Percentiles rank a stretch among this genome's conserved stretches.
Evolutionary conservation across 768 basidiomycete genomes (phyloP).

Genomic region (Agrocybe praecox): DNA sequence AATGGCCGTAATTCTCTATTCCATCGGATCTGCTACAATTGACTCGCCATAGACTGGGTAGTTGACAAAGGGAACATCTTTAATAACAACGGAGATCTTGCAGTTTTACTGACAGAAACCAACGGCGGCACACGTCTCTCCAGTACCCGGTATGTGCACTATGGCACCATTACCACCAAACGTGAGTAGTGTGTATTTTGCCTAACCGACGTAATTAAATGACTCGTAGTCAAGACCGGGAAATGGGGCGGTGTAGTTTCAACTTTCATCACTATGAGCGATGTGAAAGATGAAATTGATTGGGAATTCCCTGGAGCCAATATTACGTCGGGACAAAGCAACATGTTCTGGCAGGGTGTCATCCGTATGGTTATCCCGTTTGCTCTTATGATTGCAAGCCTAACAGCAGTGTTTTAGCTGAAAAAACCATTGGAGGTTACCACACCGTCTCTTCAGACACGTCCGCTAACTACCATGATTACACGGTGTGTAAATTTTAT

Average conservation of each 20-base stretch:
- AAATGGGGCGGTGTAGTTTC: conserved; percentile 82
- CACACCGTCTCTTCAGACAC: conserved; percentile 60
- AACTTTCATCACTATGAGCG: conserved; percentile 85
- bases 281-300: conserved; percentile 85
- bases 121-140: conserved; percentile 81
- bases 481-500: conserved; percentile 51
- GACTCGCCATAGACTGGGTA: conserved; percentile 58
- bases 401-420: conserved; percentile 30
- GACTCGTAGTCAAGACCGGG: conserved; percentile 67
- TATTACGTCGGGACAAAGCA: conserved; percentile 72
- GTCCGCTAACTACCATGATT: conserved; percentile 73
- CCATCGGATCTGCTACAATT: background rate
- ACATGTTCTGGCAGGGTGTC: conserved; percentile 78
- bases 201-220: background rate
- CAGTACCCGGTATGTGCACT: conserved; percentile 81
- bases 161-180: conserved; percentile 72
- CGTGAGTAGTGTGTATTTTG: conserved; percentile 34
- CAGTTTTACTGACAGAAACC: conserved; percentile 62
- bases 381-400: background rate
- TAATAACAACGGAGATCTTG: conserved; percentile 71
- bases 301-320: conserved; percentile 79
- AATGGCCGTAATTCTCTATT: background rate
- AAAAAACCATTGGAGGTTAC: conserved; percentile 48
- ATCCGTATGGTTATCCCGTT: conserved; percentile 44
- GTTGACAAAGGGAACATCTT: conserved; percentile 68